These are phyloP conservation scores for Rhodotorula sp. DNA, from an alignment of 1,284 basidiomycete species.

Conservation along the genomic window DNA sequence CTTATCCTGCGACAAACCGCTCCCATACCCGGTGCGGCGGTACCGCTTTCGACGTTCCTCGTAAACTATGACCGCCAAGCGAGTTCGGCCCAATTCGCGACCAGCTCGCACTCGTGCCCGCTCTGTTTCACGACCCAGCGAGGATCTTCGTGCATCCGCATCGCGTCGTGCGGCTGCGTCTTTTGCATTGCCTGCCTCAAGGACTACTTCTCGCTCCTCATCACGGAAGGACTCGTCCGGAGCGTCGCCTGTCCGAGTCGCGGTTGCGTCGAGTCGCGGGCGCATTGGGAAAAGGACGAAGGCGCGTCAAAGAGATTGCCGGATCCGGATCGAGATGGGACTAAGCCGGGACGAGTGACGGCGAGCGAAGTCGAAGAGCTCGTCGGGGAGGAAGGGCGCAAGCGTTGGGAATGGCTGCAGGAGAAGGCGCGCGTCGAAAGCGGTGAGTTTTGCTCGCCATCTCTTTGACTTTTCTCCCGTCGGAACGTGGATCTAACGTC, in stretches of 20 bases:
- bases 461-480: background rate
- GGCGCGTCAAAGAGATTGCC: background rate
- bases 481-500: background rate
- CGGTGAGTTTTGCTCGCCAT: conserved; percentile 52
- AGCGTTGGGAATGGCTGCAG: conserved; percentile 69
- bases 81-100: conserved; percentile 1
- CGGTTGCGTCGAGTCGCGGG: conserved; percentile 37
- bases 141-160: conserved; percentile 64
- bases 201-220: conserved; percentile 71
- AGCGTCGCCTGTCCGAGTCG: conserved; percentile 70
- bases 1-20: conserved; percentile 4
- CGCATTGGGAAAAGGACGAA: conserved; percentile 28
- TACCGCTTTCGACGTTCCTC: background rate
- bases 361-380: conserved; percentile 52
- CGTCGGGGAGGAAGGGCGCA: conserved; percentile 61
- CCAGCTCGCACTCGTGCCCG: conserved; percentile 14
- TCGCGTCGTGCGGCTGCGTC: conserved; percentile 63
- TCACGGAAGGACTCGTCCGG: conserved; percentile 67
- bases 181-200: conserved; percentile 69
- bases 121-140: conserved; percentile 60
- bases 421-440: conserved; percentile 66
- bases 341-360: conserved; percentile 28
- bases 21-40: background rate
- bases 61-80: background rate
- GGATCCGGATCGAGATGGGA: background rate